Evolutionary conservation across 2,329 filamentous ascomycete species (phyloP).

Genomic region (Fonsecaea nubica): DNA sequence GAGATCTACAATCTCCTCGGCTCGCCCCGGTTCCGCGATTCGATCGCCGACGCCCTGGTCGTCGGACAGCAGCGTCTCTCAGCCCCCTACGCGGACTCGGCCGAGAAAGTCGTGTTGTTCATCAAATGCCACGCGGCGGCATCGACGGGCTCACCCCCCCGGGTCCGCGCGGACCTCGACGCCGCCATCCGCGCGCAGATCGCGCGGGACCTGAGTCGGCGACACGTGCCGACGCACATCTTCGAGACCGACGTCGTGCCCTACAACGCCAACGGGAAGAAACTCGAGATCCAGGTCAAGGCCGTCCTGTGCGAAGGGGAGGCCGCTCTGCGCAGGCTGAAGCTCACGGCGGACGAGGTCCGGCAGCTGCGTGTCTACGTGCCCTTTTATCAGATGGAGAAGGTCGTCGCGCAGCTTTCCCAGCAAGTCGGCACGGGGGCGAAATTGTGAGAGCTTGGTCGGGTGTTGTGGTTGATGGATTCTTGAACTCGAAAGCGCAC

Average conservation of each 20-base stretch:
- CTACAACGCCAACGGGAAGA: conserved; percentile 35
- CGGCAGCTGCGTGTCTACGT: conserved; percentile 14
- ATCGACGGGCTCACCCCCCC: neutral
- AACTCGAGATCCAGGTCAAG: conserved; percentile 33
- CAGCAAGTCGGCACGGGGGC: neutral
- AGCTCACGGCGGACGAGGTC: conserved; percentile 18
- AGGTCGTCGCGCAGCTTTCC: neutral
- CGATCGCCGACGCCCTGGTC: conserved; percentile 17
- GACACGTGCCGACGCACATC: conserved; percentile 30
- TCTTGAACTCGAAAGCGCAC: too few relatives aligned
- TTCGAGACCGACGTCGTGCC: conserved; percentile 22
- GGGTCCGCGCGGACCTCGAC: conserved; percentile 56
- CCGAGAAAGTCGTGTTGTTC: conserved; percentile 30
- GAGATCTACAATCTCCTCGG: conserved; percentile 81
- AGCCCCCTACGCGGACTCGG: conserved; percentile 13
- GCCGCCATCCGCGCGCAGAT: conserved; percentile 68
- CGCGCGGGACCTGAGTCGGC: conserved; percentile 65
- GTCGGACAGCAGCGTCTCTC: conserved; percentile 24
- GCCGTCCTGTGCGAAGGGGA: conserved; percentile 19
- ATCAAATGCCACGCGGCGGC: conserved; percentile 12
- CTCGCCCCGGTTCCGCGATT: conserved; percentile 8
- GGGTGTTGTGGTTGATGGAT: too few relatives aligned
- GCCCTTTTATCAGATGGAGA: conserved; percentile 23
- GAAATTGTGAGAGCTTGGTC: neutral
- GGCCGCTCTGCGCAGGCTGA: conserved; percentile 19